Conservation (phyloP, 2,329 filamentous ascomycete genomes). For the Fusarium sarcochroum region DNA sequence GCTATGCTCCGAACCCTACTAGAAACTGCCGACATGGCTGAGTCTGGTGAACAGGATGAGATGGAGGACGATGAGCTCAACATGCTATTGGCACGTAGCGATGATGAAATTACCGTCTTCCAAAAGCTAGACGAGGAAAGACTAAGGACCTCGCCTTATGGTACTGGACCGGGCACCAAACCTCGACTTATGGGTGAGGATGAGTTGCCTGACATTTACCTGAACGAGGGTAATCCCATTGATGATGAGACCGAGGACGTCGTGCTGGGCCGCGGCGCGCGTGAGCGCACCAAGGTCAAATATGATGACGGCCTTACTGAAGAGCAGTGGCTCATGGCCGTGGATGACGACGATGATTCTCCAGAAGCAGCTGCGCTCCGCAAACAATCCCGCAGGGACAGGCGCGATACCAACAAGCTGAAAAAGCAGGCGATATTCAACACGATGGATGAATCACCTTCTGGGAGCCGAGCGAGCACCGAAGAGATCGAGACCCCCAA, state of each 20-base stretch:
- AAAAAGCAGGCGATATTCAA: slow-evolving; percentile 63
- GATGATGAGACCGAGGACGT: slow-evolving; percentile 84
- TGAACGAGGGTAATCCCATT: slow-evolving; percentile 86
- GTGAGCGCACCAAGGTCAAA: slow-evolving; percentile 92
- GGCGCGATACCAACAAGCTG: slow-evolving; percentile 81
- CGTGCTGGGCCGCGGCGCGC: slow-evolving; percentile 86
- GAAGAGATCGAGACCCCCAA: slow-evolving; percentile 83
- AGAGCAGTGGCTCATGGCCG: slow-evolving; percentile 98
- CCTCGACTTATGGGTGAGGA: slow-evolving; percentile 88
- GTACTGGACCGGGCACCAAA: slow-evolving; percentile 73
- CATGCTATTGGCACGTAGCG: slow-evolving; percentile 89
- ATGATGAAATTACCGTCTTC: slow-evolving; percentile 83
- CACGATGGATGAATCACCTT: slow-evolving; percentile 77
- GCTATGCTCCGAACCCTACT: slow-evolving; percentile 94
- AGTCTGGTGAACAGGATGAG: slow-evolving; percentile 85
- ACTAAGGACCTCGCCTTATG: slow-evolving; percentile 76
- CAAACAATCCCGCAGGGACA: slow-evolving; percentile 88
- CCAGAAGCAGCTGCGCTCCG: slow-evolving; percentile 93
- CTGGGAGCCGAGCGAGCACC: slow-evolving; percentile 84
- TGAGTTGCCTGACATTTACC: slow-evolving; percentile 94
- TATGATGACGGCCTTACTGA: slow-evolving; percentile 98
- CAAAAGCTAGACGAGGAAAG: slow-evolving; percentile 87
- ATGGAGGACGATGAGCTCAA: slow-evolving; percentile 99
- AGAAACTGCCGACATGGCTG: slow-evolving; percentile 82
- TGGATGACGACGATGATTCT: slow-evolving; percentile 95